Evolutionary conservation across 73 alveolate species (phyloP), one percentile per base, ranked within the genome.

Genomic region (Paraurostyla sp.): DNA sequence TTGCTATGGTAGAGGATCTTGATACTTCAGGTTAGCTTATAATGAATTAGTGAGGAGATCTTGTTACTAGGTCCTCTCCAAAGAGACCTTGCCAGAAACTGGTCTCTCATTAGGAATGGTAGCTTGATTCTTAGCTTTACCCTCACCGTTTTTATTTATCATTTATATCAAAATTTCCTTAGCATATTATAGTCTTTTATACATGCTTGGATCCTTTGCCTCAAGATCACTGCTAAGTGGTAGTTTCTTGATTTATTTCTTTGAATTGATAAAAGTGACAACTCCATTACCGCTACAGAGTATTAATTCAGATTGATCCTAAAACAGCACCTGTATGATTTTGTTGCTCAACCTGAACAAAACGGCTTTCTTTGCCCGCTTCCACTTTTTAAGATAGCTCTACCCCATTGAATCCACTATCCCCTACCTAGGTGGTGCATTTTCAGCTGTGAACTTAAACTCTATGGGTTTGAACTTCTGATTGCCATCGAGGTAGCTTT

Each of bases 351-450:
- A 78, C 73, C 99, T 93, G 76, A 96, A 96, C 84, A 96, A 62
- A 30, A 96, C 92, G 27, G 99, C 99, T 59, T 94, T 94, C 82
- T 93, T 96, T 18, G 99, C 95, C 76, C 98, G 89, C 94, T 94
- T 88, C 97, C 99, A 96, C 87, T 95, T 95, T 85, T 96, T 96
- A 9, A 96, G 98, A 71, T 81, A 95, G 38, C 71, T 82, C 36
- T 51, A 50, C 36, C 41, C 18, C 35, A n/a, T 15, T 2, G 40
- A 6, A 45, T 33, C 46, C 42, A 38, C n/a, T n/a, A n/a, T n/a
- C n/a, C n/a, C n/a, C n/a, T n/a, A 35, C 41, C 58, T 65, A 16
- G 1, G 4, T 18, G 82, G 82, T 9, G 87, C 56, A 27, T 40
- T 29, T 51, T 62, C 40, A 75, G 80, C 71, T 30, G 32, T 56